Evolutionary conservation across 139 green algal species (phyloP).

Genomic region (Coccomyxa sp.): DNA sequence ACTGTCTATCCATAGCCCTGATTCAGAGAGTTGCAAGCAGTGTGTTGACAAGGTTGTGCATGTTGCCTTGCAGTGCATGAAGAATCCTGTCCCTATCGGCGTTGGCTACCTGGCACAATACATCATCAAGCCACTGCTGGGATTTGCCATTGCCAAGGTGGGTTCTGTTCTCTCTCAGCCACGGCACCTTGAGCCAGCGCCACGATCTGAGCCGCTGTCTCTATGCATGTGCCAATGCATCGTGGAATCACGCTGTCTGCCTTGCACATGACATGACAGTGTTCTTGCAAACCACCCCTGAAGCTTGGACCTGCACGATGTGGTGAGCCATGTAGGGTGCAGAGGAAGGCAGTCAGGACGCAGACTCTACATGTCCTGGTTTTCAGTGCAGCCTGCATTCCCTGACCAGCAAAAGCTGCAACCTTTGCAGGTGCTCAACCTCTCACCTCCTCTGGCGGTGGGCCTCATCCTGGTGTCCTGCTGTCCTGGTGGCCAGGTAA

Average conservation of each 20-base stretch:
- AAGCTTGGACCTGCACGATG: too few species aligned
- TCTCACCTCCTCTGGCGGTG: conserved; percentile 46
- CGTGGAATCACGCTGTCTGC: too few species aligned
- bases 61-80: conserved; percentile 34
- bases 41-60: too few species aligned
- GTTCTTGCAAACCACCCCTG: not conserved
- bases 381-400: too few species aligned
- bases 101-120: conserved; percentile 70
- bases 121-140: conserved; percentile 64
- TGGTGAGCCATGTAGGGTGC: too few species aligned
- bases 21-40: not conserved
- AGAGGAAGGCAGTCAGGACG: too few species aligned
- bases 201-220: too few species aligned
- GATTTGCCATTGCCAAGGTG: conserved; percentile 49
- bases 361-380: too few species aligned
- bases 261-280: too few species aligned
- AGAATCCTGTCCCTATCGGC: conserved; percentile 61
- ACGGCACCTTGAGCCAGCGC: too few species aligned
- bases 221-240: too few species aligned
- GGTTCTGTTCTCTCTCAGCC: not conserved
- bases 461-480: conserved; percentile 77
- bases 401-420: too few species aligned
- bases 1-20: not conserved
- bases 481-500: conserved; percentile 61
- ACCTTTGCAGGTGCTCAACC: conserved; percentile 27